Evolutionary conservation across 2,329 filamentous ascomycete species (phyloP).

Genomic region (Diplocarpon mali): DNA sequence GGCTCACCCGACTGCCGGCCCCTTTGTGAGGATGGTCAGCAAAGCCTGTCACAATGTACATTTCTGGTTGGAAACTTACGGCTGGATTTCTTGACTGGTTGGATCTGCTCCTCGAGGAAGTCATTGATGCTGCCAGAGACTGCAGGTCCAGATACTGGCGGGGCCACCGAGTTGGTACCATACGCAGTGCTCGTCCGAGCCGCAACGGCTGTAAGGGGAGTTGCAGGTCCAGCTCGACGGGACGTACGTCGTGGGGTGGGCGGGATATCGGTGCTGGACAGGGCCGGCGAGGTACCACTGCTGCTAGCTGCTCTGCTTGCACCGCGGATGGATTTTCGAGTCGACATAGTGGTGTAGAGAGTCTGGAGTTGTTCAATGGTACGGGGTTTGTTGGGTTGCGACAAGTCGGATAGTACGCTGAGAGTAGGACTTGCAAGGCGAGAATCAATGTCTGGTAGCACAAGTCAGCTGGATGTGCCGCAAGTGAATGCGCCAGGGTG

Average conservation of each 20-base stretch:
- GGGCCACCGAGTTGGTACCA: slow-evolving; percentile 19
- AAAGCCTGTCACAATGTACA: not conserved
- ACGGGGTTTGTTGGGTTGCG: not conserved
- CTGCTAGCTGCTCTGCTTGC: slow-evolving; percentile 17
- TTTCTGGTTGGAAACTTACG: slow-evolving; percentile 4
- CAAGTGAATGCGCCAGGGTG: not conserved
- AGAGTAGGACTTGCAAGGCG: not conserved
- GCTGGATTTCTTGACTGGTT: not conserved
- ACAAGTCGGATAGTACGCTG: not conserved
- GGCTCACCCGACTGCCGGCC: not conserved
- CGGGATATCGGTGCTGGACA: slow-evolving; percentile 13
- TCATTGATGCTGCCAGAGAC: slow-evolving; percentile 10
- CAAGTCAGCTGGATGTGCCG: not conserved
- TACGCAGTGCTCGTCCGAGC: slow-evolving; percentile 20
- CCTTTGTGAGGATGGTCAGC: slow-evolving; percentile 1
- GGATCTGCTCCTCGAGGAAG: slow-evolving; percentile 14
- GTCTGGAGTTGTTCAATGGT: not conserved
- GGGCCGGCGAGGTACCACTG: slow-evolving; percentile 12
- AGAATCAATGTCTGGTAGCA: not conserved
- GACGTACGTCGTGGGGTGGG: slow-evolving; percentile 10
- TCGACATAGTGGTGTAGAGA: slow-evolving; percentile 17
- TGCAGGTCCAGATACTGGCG: slow-evolving; percentile 10
- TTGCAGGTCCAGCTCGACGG: slow-evolving; percentile 9
- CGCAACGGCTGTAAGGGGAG: slow-evolving; percentile 15
- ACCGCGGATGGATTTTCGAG: slow-evolving; percentile 18